A percentile compares a stretch with the other conserved stretches of the same genome.
Evolutionary conservation across 208 protist genomes (phyloP).

Genomic region (Acanthamoeba castellanii): DNA sequence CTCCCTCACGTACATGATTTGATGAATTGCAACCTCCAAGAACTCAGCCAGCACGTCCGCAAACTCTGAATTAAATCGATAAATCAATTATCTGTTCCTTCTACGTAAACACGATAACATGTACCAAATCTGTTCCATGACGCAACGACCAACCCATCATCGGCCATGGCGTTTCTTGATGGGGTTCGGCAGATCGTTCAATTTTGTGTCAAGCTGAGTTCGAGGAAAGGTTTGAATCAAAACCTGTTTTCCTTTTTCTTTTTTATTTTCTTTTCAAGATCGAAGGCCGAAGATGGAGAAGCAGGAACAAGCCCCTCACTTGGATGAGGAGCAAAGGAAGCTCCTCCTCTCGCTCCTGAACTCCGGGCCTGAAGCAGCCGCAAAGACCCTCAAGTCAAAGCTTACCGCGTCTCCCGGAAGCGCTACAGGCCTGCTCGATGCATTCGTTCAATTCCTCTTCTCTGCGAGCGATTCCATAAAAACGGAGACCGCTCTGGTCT

Average conservation of each 20-base stretch:
- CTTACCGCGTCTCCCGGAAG: slow-evolving; percentile 9
- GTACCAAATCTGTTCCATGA: not conserved
- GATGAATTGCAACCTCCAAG: slow-evolving; percentile 67
- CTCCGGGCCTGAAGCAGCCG: slow-evolving; percentile 25
- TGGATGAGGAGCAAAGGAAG: not conserved
- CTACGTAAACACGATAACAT: not conserved
- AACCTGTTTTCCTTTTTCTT: not conserved
- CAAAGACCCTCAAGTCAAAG: slow-evolving; percentile 39
- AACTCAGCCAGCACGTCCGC: slow-evolving; percentile 55
- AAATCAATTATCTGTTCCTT: too few relatives aligned
- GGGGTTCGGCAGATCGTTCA: too few relatives aligned
- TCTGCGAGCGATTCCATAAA: not conserved
- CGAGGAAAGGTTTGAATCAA: not conserved
- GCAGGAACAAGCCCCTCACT: not conserved
- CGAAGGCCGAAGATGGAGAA: not conserved
- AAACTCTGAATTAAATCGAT: slow-evolving; percentile 23
- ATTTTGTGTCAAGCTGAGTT: not conserved
- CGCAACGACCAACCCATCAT: not conserved
- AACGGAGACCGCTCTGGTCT: slow-evolving; percentile 40
- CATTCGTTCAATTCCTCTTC: slow-evolving; percentile 35
- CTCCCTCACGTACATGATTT: slow-evolving; percentile 71
- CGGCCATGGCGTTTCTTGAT: not conserved
- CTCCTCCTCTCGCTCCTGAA: not conserved
- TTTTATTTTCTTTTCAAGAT: not conserved
- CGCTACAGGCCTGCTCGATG: not conserved